Evolutionary conservation across 441 rosid species (phyloP), one percentile per base, ranked within the genome.

Genomic region (Syzygium syzygioides): DNA sequence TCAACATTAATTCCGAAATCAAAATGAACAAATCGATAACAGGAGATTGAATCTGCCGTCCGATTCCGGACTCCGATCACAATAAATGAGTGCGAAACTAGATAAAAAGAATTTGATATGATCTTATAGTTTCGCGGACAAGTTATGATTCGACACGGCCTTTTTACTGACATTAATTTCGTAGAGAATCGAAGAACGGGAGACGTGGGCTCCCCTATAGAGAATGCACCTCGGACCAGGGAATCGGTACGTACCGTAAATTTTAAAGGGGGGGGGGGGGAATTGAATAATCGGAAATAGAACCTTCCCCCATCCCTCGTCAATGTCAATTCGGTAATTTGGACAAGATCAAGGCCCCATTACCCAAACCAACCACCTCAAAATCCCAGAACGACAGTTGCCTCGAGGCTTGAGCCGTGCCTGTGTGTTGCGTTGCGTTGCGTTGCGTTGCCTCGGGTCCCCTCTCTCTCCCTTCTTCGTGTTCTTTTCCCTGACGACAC

Each of bases 301-400:
- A 34, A 34, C 79, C 79, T 68, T 68, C 34, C 79, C 26, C 79
- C 79, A 1, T 68, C 45, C 45, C 10, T 68, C 26, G 83, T 37
- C 1, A 86, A 90, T 92, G 95, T 23, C 92, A 85, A 32, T 88
- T 89, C 85, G 34, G 95, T 91, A 92, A 94, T 60, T 91, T 18
- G 20, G 13, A 32, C 19, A 34, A 92, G 93, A 93, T 93, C 94
- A n/a, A 90, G 79, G 87, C 56, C 87, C 34, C 54, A 37, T n/a
- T 55, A 37, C 50, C 13, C 41, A 14, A 30, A n/a, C 55, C 26
- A 9, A 2, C 86, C 68, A 87, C 85, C 88, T 37, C 86, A 76
- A 76, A 79, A 53, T 87, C 86, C 88, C 83, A 76, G 83, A 20
- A 79, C 56, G 6, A 18, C 15, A 30, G n/a, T 1, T 4, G 48